phyloP scores from a whole-genome alignment of 768 basidiomycete genomes.

The Auricularia sp. region DNA sequence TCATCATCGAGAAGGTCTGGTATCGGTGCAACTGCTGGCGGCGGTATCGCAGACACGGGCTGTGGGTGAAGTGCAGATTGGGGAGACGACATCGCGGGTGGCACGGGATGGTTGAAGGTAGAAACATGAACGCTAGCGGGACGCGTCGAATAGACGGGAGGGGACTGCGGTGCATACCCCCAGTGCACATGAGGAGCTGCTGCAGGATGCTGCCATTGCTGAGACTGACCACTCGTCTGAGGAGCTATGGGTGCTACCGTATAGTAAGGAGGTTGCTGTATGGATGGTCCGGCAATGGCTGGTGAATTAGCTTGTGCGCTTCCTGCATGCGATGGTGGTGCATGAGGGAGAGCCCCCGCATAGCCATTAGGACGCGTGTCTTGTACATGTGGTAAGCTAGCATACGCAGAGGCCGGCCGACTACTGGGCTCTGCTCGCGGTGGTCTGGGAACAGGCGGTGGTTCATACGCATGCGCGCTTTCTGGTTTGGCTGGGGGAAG shows the following conservation, averaged over 20 bases:
- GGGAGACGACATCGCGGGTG: background rate
- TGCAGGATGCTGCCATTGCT: background rate
- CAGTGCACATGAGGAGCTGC: background rate
- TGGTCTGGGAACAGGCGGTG: background rate
- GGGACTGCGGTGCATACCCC: constrained; percentile 9
- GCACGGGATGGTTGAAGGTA: background rate
- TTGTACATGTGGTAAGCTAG: background rate
- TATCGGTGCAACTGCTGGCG: constrained; percentile 18
- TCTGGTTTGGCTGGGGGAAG: background rate
- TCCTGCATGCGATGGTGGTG: no score
- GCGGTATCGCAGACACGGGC: constrained; percentile 9
- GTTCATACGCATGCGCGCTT: background rate
- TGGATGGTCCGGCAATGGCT: background rate
- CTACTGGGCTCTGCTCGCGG: background rate
- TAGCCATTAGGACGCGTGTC: background rate
- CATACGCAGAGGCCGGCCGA: background rate
- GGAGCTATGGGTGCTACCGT: background rate
- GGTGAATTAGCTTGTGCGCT: no score
- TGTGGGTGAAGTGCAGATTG: constrained; percentile 3
- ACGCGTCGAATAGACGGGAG: constrained; percentile 10
- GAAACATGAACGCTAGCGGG: constrained; percentile 2
- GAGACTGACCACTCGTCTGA: constrained; percentile 5
- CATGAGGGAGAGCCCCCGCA: no score
- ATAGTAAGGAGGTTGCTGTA: constrained; percentile 6
- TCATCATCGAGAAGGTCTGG: constrained; percentile 64